Evolutionary conservation across 2,329 filamentous ascomycete species (phyloP), one percentile per base, ranked within the genome.

Genomic region (Ceratocystis smalleyi): DNA sequence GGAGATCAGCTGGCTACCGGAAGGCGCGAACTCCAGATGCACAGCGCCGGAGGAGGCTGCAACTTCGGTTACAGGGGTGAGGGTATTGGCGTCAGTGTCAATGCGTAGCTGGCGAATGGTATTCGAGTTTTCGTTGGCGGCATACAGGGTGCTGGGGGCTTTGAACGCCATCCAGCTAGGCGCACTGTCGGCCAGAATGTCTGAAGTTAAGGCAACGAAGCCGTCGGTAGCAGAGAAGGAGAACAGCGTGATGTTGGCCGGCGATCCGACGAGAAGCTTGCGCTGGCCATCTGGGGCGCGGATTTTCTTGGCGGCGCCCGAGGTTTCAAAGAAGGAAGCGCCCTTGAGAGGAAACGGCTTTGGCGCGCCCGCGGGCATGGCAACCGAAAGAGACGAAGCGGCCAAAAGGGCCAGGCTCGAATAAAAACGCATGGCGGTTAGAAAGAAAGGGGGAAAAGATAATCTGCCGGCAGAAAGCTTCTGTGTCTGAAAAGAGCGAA

Each of bases 131-230:
- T 82, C 79, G 67, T 81, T 74, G 22, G 78, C 76, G 55, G 76
- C 76, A 66, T 79, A 81, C 54, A 81, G 66, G 3, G 71, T 69
- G 68, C 75, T 72, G 30, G 74, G 74, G 19, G 71, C 66, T 60
- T 73, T 73, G 69, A 74, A 75, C 47, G 74, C 70, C 71, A 81
- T 70, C 79, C 79, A 81, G 67, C 76, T 79, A 24, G 78, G 74
- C 1, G 67, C 68, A 2, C 71, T 69, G 57, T 73, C 73, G 0
- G 68, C 27, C 6, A 69, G 67, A 2, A 69, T 68, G 43, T 72
- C 70, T 45, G 75, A 76, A 60, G 70, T 68, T 22, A 76, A 72
- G 27, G 77, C 68, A 40, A 71, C 71, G 69, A 81, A 78, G 49
- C 64, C 67, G 19, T 68, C 51, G 12, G 54, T 32, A n/a, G 24